Conservation (phyloP, 306 rosid species). For the Vigna angularis region DNA sequence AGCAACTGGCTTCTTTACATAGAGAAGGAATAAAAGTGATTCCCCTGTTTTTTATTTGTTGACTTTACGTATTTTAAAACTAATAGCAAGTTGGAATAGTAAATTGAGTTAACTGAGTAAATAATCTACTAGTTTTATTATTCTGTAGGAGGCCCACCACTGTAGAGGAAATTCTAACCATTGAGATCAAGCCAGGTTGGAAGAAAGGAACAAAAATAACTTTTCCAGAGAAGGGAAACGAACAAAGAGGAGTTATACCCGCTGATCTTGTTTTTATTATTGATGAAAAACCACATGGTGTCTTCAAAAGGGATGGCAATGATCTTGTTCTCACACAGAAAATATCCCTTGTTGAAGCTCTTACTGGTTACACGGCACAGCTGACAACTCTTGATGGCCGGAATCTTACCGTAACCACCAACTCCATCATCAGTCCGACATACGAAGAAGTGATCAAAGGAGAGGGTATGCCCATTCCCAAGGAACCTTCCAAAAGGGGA, state of each 20-base stretch:
- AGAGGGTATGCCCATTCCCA: slow-evolving; percentile 94
- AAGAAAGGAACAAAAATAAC: slow-evolving; percentile 96
- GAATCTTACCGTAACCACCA: slow-evolving; percentile 58
- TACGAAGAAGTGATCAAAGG: slow-evolving; percentile 89
- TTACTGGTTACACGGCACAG: slow-evolving; percentile 80
- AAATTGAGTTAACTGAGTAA: slow-evolving; percentile 20
- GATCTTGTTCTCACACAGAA: slow-evolving; percentile 82
- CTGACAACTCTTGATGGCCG: slow-evolving; percentile 79
- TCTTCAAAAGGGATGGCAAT: slow-evolving; percentile 88
- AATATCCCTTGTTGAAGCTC: slow-evolving; percentile 87
- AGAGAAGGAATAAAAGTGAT: background rate
- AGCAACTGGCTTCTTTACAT: slow-evolving; percentile 2
- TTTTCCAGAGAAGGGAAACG: slow-evolving; percentile 91
- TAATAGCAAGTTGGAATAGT: background rate
- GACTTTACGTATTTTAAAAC: background rate
- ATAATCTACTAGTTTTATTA: slow-evolving; percentile 38
- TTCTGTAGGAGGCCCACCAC: slow-evolving; percentile 68
- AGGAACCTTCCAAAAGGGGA: slow-evolving; percentile 82
- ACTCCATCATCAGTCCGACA: slow-evolving; percentile 65
- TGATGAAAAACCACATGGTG: slow-evolving; percentile 83
- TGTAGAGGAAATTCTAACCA: slow-evolving; percentile 83
- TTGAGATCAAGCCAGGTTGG: slow-evolving; percentile 97
- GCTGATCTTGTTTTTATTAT: slow-evolving; percentile 87
- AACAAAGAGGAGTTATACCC: slow-evolving; percentile 75
- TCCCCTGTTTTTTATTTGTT: background rate